These are phyloP conservation scores for Amanita rubescens DNA, from an alignment of 768 basidiomycete species.

Conservation along the genomic window DNA sequence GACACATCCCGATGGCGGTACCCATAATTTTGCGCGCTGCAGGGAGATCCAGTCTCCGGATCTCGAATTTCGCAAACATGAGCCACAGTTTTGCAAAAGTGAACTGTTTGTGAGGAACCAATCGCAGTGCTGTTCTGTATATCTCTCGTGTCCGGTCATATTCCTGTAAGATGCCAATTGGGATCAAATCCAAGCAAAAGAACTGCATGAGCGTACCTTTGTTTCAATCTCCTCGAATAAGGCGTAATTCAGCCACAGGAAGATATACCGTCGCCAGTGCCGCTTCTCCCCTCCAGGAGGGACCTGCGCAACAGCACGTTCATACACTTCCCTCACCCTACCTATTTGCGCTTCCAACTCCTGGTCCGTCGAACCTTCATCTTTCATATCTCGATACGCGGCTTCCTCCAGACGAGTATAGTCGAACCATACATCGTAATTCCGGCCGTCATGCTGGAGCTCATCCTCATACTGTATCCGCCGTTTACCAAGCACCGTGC, in stretches of 20 bases:
- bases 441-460: slow-evolving; percentile 80
- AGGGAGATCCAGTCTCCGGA: slow-evolving; percentile 66
- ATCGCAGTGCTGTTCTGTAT: slow-evolving; percentile 80
- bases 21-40: slow-evolving; percentile 89
- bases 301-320: slow-evolving; percentile 90
- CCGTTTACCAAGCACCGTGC: slow-evolving; percentile 94
- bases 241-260: slow-evolving; percentile 93
- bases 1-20: slow-evolving; percentile 89
- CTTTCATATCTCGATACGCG: slow-evolving; percentile 65
- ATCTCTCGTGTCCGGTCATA: slow-evolving; percentile 81
- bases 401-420: slow-evolving; percentile 91
- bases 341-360: slow-evolving; percentile 55
- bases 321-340: slow-evolving; percentile 83
- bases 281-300: slow-evolving; percentile 93
- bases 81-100: slow-evolving; percentile 98
- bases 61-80: slow-evolving; percentile 87
- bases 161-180: slow-evolving; percentile 52
- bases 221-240: slow-evolving; percentile 95
- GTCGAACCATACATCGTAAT: slow-evolving; percentile 99
- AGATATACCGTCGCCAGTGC: slow-evolving; percentile 86
- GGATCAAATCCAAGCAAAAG: too few relatives aligned
- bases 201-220: slow-evolving; percentile 55
- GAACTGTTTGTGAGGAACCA: slow-evolving; percentile 94
- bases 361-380: slow-evolving; percentile 66
- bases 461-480: slow-evolving; percentile 99